Percentiles rank a stretch among this genome's conserved stretches.
Conservation (phyloP, 2,329 filamentous ascomycete genomes). For the Epichloe brachyelytri region DNA sequence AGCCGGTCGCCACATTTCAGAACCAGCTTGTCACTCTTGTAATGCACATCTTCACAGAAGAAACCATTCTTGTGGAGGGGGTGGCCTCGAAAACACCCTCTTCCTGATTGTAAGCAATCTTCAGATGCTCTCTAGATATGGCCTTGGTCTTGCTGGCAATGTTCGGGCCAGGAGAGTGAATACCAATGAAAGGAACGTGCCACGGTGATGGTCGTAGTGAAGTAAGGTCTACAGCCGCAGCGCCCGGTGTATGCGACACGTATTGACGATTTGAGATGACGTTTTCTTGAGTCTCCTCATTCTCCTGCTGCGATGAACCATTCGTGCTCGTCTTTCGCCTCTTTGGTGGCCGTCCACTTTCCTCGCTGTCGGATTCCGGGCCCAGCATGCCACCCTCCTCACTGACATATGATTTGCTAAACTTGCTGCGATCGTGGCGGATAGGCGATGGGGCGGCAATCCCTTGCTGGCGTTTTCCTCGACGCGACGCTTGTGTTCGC, state of each 20-base stretch:
- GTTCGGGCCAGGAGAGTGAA: conserved; percentile 54
- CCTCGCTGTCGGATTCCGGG: conserved; percentile 45
- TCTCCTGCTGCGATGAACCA: conserved; percentile 29
- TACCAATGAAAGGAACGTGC: conserved; percentile 53
- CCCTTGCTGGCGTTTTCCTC: conserved; percentile 35
- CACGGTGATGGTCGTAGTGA: conserved; percentile 47
- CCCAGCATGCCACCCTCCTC: conserved; percentile 58
- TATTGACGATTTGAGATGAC: conserved; percentile 46
- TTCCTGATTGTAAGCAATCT: conserved; percentile 55
- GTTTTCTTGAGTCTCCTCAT: conserved; percentile 31
- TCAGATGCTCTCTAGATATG: conserved; percentile 62
- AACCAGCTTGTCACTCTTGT: conserved; percentile 40
- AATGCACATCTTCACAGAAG: conserved; percentile 49
- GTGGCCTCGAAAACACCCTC: conserved; percentile 52
- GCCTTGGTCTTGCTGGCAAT: conserved; percentile 52
- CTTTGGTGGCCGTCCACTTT: conserved; percentile 31
- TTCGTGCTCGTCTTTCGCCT: conserved; percentile 33
- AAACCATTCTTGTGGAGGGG: conserved; percentile 53
- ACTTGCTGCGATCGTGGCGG: conserved; percentile 38
- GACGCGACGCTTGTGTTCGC: conserved; percentile 29
- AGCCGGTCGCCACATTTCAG: conserved; percentile 54
- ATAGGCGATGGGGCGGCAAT: conserved; percentile 39
- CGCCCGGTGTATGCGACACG: conserved; percentile 45
- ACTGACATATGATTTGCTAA: conserved; percentile 53
- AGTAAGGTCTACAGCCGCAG: conserved; percentile 45